Evolutionary conservation across 345 rosid species (phyloP), one percentile per base, ranked within the genome.

Genomic region (Reutealis trisperma): DNA sequence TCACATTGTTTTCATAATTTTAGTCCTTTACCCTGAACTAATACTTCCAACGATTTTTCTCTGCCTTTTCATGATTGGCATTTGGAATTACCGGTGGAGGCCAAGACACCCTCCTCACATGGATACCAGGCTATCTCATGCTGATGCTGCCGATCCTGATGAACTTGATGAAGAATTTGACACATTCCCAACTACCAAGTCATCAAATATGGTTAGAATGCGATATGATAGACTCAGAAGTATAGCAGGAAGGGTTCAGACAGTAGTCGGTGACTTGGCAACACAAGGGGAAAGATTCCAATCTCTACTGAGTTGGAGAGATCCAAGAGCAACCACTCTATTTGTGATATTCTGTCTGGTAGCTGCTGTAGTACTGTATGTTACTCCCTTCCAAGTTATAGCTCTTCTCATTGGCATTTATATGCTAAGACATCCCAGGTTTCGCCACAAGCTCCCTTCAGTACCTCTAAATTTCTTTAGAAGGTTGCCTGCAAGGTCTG

Each of bases 231-330:
- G 84, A 14, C 74, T 81, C 41, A 81, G 84, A 32, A 81, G 80
- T 55, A 81, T 77, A 10, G 84, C 62, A 2, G 84, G 84, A 61
- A 61, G 80, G 69, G 84, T 81, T 24, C 84, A 81, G 77, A 81
- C 84, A 0, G 84, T 81, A 1, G 75, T 77, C 6, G 84, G 84
- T 0, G 84, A 81, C 64, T 73, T 77, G 59, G 84, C 84, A 68
- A 81, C 75, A 21, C 84, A 81, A 63, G 84, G 84, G 60, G 84
- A 81, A 52, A 59, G 84, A 44, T 77, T 81, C 16, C 84, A 81
- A 64, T 77, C 84, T 6, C 54, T 81, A 37, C 57, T 81, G n/a
- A 81, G 84, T 30, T 81, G 84, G 84, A 62, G 84, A 67, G 84
- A 81, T 25, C 84, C 84, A 18, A 77, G 84, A 41, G 84, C 84